These are phyloP conservation scores for Dryadomyces quercus-mongolicae DNA, from an alignment of 2,329 filamentous ascomycete genomes.

Conservation along the genomic window DNA sequence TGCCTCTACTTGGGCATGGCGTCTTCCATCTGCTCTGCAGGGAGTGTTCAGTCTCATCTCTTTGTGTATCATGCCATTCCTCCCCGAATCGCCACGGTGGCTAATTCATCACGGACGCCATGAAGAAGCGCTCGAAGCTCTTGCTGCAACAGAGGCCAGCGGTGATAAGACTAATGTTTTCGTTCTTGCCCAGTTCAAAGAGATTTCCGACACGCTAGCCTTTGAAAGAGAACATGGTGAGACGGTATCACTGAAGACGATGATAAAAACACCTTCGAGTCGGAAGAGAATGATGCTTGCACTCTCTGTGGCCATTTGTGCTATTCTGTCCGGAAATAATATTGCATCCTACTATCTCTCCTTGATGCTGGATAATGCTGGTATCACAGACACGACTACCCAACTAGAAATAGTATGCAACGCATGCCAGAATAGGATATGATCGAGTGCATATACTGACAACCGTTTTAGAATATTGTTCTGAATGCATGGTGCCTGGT, in stretches of 20 bases:
- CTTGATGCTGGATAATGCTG: constrained; percentile 29
- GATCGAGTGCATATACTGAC: too few relatives aligned
- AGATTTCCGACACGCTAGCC: too few relatives aligned
- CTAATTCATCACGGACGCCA: constrained; percentile 26
- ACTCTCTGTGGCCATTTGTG: too few relatives aligned
- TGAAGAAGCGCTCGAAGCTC: constrained; percentile 12
- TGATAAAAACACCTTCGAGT: too few relatives aligned
- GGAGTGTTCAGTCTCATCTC: constrained; percentile 11
- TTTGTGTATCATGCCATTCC: constrained; percentile 9
- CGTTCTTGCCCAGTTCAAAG: too few relatives aligned
- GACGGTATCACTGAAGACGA: too few relatives aligned
- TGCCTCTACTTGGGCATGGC: constrained; percentile 12
- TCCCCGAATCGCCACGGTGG: constrained; percentile 35
- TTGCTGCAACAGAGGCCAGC: not conserved
- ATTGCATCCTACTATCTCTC: constrained; percentile 23
- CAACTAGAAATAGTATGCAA: constrained; percentile 25
- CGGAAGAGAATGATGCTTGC: too few relatives aligned
- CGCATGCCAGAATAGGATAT: too few relatives aligned
- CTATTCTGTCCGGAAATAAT: too few relatives aligned
- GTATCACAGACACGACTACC: constrained; percentile 27
- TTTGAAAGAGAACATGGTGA: too few relatives aligned
- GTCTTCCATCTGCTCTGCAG: constrained; percentile 13
- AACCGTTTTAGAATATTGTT: constrained; percentile 26
- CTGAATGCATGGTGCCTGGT: constrained; percentile 37
- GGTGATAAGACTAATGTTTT: not conserved